Evolutionary conservation across 495 filamentous ascomycete species (phyloP).

Genomic region (Patellaria atrata): DNA sequence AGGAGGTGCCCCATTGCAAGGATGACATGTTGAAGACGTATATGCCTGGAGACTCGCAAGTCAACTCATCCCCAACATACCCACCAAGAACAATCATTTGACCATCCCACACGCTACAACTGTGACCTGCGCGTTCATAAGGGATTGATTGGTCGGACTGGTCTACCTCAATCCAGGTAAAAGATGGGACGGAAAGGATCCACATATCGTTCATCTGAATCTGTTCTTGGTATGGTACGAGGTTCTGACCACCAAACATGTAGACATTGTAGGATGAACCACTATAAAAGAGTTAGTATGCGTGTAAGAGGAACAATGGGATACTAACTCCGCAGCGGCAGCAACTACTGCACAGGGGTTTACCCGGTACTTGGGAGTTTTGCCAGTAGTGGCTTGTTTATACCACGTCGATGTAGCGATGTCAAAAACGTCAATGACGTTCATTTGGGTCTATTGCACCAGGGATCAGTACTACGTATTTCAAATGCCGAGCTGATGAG

Average conservation of each 20-base stretch:
- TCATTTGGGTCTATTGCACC: slow-evolving; percentile 45
- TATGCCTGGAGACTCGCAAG: slow-evolving; percentile 54
- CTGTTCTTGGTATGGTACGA: slow-evolving; percentile 43
- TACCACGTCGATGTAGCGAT: slow-evolving; percentile 67
- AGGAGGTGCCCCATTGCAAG: slow-evolving; percentile 45
- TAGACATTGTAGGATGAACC: slow-evolving; percentile 60
- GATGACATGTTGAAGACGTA: slow-evolving; percentile 53
- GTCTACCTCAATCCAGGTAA: slow-evolving; percentile 59
- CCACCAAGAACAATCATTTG: slow-evolving; percentile 63
- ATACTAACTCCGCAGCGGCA: slow-evolving; percentile 37
- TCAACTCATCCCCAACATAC: slow-evolving; percentile 44
- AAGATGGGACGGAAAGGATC: slow-evolving; percentile 59
- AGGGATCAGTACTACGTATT: slow-evolving; percentile 4
- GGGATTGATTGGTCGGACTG: slow-evolving; percentile 37
- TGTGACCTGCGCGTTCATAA: slow-evolving; percentile 50
- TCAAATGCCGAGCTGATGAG: background rate
- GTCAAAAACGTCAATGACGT: slow-evolving; percentile 60
- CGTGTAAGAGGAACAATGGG: background rate
- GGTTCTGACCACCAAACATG: slow-evolving; percentile 61
- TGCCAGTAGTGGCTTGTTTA: slow-evolving; percentile 52
- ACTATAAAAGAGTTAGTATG: slow-evolving; percentile 24
- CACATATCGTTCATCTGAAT: slow-evolving; percentile 61
- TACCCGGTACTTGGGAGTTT: slow-evolving; percentile 48
- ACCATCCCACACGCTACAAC: slow-evolving; percentile 51
- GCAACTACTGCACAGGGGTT: slow-evolving; percentile 61